Percentiles rank a stretch among this genome's conserved stretches.
phyloP scores from a whole-genome alignment of 2,329 filamentous ascomycete species.

The Fusarium solani-melongenae region DNA sequence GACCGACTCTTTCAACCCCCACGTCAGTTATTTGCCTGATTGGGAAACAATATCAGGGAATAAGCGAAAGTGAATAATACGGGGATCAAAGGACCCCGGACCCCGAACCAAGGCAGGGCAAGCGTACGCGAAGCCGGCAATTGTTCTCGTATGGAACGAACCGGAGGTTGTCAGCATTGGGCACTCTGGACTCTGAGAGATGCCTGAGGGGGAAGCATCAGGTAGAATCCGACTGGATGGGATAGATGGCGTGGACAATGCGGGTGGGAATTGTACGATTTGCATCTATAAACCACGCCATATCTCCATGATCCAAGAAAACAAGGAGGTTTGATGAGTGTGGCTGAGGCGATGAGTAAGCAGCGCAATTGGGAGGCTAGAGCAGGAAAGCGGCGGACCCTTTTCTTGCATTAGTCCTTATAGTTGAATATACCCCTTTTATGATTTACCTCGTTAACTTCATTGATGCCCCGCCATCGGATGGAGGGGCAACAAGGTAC shows the following conservation, averaged over 20 bases:
- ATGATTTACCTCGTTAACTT: background rate
- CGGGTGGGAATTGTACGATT: conserved; percentile 35
- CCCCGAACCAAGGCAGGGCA: conserved; percentile 16
- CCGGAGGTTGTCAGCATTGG: conserved; percentile 9
- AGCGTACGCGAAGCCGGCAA: conserved; percentile 5
- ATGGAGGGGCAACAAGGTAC: conserved; percentile 42
- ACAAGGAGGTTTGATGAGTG: conserved; percentile 5
- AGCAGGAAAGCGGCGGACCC: background rate
- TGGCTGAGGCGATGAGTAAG: background rate
- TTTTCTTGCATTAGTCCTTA: background rate
- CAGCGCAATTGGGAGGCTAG: background rate
- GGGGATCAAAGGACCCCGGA: conserved; percentile 14
- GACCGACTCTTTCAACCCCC: background rate
- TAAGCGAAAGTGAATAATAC: conserved; percentile 8
- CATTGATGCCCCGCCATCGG: conserved; percentile 32
- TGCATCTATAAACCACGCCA: conserved; percentile 34
- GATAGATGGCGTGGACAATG: conserved; percentile 23
- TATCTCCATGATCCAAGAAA: conserved; percentile 22
- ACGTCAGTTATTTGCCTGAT: conserved; percentile 20
- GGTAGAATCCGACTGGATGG: conserved; percentile 13
- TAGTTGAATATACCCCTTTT: conserved; percentile 17
- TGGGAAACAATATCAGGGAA: conserved; percentile 1
- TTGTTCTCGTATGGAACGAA: conserved; percentile 13
- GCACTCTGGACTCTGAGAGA: background rate
- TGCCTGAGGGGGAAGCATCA: conserved; percentile 12